phyloP scores from a whole-genome alignment of 1,284 basidiomycete species.

The Gymnopus androsaceus region DNA sequence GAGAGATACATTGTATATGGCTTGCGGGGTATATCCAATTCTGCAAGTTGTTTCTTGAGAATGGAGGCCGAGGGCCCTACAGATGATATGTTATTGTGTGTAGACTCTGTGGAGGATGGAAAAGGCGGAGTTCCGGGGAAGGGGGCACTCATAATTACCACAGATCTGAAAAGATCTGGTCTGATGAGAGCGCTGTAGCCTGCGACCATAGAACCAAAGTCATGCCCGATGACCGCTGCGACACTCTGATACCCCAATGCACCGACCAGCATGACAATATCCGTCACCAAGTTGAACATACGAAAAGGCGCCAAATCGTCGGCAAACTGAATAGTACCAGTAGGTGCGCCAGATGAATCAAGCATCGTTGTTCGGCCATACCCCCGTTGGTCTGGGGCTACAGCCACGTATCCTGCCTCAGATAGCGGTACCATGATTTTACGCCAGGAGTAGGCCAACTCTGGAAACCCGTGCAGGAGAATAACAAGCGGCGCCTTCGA shows the following conservation, averaged over 20 bases:
- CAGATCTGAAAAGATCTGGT: conserved; percentile 55
- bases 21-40: conserved; percentile 53
- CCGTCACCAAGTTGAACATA: conserved; percentile 50
- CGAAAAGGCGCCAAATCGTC: conserved; percentile 54
- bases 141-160: conserved; percentile 62
- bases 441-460: conserved; percentile 65
- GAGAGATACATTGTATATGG: conserved; percentile 59
- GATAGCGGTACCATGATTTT: conserved; percentile 54
- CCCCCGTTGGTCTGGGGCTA: conserved; percentile 56
- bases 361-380: conserved; percentile 41
- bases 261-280: conserved; percentile 52
- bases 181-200: conserved; percentile 53
- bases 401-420: conserved; percentile 48
- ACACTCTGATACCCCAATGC: conserved; percentile 51
- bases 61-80: conserved; percentile 15
- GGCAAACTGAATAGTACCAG: conserved; percentile 36
- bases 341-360: neutral
- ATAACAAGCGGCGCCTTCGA: conserved; percentile 47
- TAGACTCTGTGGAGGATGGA: conserved; percentile 19
- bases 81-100: conserved; percentile 17
- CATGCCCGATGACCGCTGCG: conserved; percentile 57
- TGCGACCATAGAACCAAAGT: conserved; percentile 57
- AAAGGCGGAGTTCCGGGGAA: conserved; percentile 47
- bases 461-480: conserved; percentile 69
- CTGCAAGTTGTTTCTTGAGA: conserved; percentile 35